Evolutionary conservation across 176 grass and related monocot species (phyloP).

Genomic region (Areca catechu): DNA sequence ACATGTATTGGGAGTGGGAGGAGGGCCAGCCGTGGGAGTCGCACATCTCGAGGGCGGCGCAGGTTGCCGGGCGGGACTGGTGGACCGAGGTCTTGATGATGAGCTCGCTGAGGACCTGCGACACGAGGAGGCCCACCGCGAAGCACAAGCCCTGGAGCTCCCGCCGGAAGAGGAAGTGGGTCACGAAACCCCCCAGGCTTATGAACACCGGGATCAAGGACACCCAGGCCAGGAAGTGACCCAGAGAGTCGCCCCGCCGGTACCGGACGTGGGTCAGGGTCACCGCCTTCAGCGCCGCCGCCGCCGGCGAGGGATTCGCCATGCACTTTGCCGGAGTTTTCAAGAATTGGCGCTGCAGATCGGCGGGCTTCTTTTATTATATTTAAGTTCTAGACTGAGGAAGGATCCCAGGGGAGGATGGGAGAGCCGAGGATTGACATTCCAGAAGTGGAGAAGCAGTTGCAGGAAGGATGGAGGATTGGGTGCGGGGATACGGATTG

Average conservation of each 20-base stretch:
- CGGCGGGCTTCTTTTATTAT: too few relatives aligned
- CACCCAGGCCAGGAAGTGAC: conserved; percentile 82
- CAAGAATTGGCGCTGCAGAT: too few relatives aligned
- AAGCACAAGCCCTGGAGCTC: conserved; percentile 85
- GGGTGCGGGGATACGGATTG: too few relatives aligned
- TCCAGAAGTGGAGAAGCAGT: too few relatives aligned
- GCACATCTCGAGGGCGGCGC: conserved; percentile 69
- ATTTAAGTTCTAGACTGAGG: too few relatives aligned
- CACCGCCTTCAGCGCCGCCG: conserved; percentile 60
- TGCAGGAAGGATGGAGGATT: too few relatives aligned
- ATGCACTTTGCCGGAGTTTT: too few relatives aligned
- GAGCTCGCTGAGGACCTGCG: conserved; percentile 74
- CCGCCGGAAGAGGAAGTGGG: conserved; percentile 95
- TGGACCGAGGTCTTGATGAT: conserved; percentile 86
- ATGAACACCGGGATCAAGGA: conserved; percentile 95
- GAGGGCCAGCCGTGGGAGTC: conserved; percentile 95
- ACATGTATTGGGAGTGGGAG: conserved; percentile 87
- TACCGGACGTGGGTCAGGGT: conserved; percentile 91
- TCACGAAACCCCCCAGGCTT: conserved; percentile 81
- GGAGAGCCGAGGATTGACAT: too few relatives aligned
- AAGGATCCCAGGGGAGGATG: too few relatives aligned
- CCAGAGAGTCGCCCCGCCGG: conserved; percentile 52
- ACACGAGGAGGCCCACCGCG: conserved; percentile 59
- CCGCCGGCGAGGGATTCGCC: conserved; percentile 20
- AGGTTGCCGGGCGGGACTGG: conserved; percentile 74